Percentiles rank a stretch among this genome's conserved stretches.
phyloP scores from a whole-genome alignment of 106 monocot genomes.

The Posidonia australis region DNA sequence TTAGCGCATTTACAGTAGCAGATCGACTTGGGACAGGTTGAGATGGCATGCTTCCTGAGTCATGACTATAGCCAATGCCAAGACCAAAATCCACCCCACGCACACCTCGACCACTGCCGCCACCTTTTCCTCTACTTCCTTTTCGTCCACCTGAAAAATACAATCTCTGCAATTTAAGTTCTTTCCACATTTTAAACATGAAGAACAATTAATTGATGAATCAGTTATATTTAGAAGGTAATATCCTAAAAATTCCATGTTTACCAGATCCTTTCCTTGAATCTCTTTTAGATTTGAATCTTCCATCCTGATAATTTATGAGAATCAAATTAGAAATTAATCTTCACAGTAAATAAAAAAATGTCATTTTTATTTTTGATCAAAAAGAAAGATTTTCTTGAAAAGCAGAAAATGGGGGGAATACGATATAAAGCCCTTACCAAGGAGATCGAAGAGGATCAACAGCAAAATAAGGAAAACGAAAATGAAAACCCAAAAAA shows the following conservation, averaged over 20 bases:
- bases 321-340: slow-evolving; percentile 1
- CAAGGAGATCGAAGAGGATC: too few relatives aligned
- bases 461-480: too few relatives aligned
- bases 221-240: background rate
- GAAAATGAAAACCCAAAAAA: too few relatives aligned
- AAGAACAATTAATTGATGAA: background rate
- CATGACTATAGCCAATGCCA: slow-evolving; percentile 73
- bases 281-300: slow-evolving; percentile 67
- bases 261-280: slow-evolving; percentile 60
- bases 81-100: slow-evolving; percentile 91
- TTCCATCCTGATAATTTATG: slow-evolving; percentile 57
- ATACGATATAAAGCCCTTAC: too few relatives aligned
- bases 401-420: too few relatives aligned
- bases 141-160: slow-evolving; percentile 56
- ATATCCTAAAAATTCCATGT: background rate
- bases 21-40: slow-evolving; percentile 45
- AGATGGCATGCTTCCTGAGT: slow-evolving; percentile 31
- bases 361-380: too few relatives aligned
- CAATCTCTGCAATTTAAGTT: background rate
- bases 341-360: too few relatives aligned
- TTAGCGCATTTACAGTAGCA: slow-evolving; percentile 56
- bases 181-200: background rate
- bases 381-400: too few relatives aligned
- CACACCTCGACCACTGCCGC: slow-evolving; percentile 58
- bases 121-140: slow-evolving; percentile 49